A percentile compares a stretch with the other conserved stretches of the same genome.
These are phyloP conservation scores for Dictyostelium intermedium DNA, from an alignment of 78 protist genomes.

Conservation along the genomic window DNA sequence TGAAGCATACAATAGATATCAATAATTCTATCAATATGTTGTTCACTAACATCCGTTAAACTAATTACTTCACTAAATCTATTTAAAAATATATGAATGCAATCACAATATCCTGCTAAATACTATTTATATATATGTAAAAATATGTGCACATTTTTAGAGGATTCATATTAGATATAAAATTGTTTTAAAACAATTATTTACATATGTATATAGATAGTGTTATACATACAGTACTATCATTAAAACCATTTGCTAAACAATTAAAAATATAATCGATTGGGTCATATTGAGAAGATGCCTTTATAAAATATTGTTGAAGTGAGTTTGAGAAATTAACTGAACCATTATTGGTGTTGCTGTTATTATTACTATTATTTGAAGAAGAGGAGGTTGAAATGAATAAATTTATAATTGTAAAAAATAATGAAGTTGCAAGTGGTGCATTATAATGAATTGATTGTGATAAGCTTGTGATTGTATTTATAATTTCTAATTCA, in stretches of 20 bases:
- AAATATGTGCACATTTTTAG: too few relatives aligned
- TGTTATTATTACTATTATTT: too few relatives aligned
- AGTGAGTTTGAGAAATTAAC: neutral
- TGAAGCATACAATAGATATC: slow-evolving; percentile 1
- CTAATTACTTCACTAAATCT: neutral
- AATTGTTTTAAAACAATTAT: too few relatives aligned
- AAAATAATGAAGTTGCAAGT: slow-evolving; percentile 1
- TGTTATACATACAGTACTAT: slow-evolving; percentile 35
- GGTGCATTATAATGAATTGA: slow-evolving; percentile 1
- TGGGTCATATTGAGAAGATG: slow-evolving; percentile 11
- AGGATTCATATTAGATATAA: too few relatives aligned
- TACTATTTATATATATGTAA: neutral
- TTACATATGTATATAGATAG: too few relatives aligned
- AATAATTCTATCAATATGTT: neutral
- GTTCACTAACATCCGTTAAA: neutral
- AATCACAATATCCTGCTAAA: slow-evolving; percentile 31
- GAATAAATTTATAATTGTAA: slow-evolving; percentile 21
- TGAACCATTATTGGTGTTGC: neutral
- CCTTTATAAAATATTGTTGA: neutral
- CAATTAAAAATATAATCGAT: neutral
- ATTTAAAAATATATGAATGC: slow-evolving; percentile 21
- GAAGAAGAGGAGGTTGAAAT: neutral
- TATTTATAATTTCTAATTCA: neutral
- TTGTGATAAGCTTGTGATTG: neutral
- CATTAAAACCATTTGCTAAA: neutral